Conservation (phyloP, 371 early-diverging fungal species). For the Mucor plumbeus region DNA sequence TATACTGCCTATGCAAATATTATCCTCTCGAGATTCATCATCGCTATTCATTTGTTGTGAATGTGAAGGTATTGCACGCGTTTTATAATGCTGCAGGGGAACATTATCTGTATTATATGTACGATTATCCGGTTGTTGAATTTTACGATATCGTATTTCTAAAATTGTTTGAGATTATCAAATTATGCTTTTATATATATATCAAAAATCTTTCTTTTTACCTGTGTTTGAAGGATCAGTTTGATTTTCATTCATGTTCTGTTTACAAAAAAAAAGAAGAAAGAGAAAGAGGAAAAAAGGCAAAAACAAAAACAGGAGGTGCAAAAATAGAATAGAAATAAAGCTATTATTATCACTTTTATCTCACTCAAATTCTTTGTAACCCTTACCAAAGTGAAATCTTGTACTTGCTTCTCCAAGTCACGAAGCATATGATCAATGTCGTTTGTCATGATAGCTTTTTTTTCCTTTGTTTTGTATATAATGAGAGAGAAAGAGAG, state of each 20-base stretch:
- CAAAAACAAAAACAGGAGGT: not conserved
- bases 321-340: constrained; percentile 7
- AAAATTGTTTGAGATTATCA: not conserved
- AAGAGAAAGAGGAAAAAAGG: not conserved
- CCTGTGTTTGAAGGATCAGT: not conserved
- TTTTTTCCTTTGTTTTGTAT: not conserved
- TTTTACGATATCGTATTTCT: constrained; percentile 16
- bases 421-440: constrained; percentile 41
- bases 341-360: constrained; percentile 2
- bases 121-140: not conserved
- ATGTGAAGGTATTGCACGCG: constrained; percentile 17
- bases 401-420: constrained; percentile 49
- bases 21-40: constrained; percentile 40
- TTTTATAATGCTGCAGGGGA: constrained; percentile 29
- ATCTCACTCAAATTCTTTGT: not conserved
- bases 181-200: not conserved
- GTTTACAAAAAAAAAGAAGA: not conserved
- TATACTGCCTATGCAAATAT: constrained; percentile 33
- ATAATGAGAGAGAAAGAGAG: not conserved
- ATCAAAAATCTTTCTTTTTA: not conserved
- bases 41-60: not conserved
- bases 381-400: constrained; percentile 45
- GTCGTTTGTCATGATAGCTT: constrained; percentile 28
- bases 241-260: constrained; percentile 16
- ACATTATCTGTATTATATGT: constrained; percentile 21